Evolutionary conservation across 805 yeast genomes (phyloP).

Genomic region (Cyberlindnera maritima): DNA sequence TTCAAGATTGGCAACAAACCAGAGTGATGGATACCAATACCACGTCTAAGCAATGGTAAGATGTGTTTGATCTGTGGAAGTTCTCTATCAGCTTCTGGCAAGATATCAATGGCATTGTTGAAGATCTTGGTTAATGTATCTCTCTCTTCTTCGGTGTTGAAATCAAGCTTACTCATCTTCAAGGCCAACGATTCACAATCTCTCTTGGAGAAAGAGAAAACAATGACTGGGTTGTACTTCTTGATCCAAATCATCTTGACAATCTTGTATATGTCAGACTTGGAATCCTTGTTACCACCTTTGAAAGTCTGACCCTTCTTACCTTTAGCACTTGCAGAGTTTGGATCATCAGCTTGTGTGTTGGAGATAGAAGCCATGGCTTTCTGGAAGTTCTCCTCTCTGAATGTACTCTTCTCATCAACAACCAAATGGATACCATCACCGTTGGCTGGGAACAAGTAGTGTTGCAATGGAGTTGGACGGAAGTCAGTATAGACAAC

Average conservation of each 20-base stretch:
- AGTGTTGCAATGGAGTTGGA: constrained; percentile 98
- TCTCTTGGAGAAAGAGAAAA: constrained; percentile 94
- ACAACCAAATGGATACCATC: constrained; percentile 97
- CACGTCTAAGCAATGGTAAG: constrained; percentile 84
- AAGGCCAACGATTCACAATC: constrained; percentile 94
- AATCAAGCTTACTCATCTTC: constrained; percentile 94
- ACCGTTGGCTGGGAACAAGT: constrained; percentile 96
- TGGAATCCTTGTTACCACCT: constrained; percentile 76
- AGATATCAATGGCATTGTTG: constrained; percentile 80
- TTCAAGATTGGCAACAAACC: constrained; percentile 91
- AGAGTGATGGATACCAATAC: constrained; percentile 98
- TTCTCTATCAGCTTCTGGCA: constrained; percentile 89
- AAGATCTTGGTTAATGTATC: constrained; percentile 87
- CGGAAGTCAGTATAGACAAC: constrained; percentile 98
- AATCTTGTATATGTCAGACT: constrained; percentile 90
- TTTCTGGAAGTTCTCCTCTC: constrained; percentile 97
- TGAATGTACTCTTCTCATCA: constrained; percentile 92
- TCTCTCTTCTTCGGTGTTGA: constrained; percentile 91
- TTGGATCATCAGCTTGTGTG: constrained; percentile 80
- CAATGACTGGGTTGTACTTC: constrained; percentile 96
- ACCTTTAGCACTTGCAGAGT: constrained; percentile 57
- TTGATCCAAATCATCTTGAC: constrained; percentile 98
- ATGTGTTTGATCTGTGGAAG: constrained; percentile 93
- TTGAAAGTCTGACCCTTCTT: constrained; percentile 79
- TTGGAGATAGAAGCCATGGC: constrained; percentile 94